These are phyloP conservation scores for Leccinum pallidistipes DNA, from an alignment of 1,284 basidiomycete genomes.

Conservation along the genomic window DNA sequence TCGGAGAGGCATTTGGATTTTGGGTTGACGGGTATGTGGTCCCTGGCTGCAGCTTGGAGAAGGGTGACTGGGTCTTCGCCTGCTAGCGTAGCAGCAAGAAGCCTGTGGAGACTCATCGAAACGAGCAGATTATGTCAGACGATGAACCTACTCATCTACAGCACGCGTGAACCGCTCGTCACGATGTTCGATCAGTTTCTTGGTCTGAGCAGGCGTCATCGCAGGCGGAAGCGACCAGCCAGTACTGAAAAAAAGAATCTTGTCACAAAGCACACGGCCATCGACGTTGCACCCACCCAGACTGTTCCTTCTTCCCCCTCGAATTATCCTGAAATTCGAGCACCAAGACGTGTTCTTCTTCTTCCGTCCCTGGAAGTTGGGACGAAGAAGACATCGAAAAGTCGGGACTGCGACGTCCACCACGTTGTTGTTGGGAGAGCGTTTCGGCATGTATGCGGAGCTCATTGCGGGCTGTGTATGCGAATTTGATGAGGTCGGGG, in stretches of 20 bases:
- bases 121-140: background rate
- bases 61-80: slow-evolving; percentile 62
- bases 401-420: slow-evolving; percentile 38
- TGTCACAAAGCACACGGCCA: background rate
- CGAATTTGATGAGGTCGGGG: slow-evolving; percentile 80
- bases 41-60: slow-evolving; percentile 63
- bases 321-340: slow-evolving; percentile 69
- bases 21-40: slow-evolving; percentile 70
- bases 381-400: slow-evolving; percentile 35
- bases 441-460: slow-evolving; percentile 56
- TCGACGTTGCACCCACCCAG: slow-evolving; percentile 26
- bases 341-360: slow-evolving; percentile 69
- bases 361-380: slow-evolving; percentile 27
- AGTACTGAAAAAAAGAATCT: slow-evolving; percentile 34
- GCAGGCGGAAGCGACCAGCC: slow-evolving; percentile 47
- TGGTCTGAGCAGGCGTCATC: slow-evolving; percentile 57
- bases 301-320: slow-evolving; percentile 40
- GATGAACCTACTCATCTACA: slow-evolving; percentile 62
- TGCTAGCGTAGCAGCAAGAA: slow-evolving; percentile 56
- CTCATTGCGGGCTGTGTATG: slow-evolving; percentile 73
- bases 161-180: slow-evolving; percentile 68
- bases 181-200: slow-evolving; percentile 72
- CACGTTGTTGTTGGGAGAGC: slow-evolving; percentile 26
- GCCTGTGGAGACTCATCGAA: slow-evolving; percentile 39
- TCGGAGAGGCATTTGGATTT: slow-evolving; percentile 19